These are phyloP conservation scores for Daldinia decipiens DNA, from an alignment of 495 filamentous ascomycete genomes.

Conservation along the genomic window DNA sequence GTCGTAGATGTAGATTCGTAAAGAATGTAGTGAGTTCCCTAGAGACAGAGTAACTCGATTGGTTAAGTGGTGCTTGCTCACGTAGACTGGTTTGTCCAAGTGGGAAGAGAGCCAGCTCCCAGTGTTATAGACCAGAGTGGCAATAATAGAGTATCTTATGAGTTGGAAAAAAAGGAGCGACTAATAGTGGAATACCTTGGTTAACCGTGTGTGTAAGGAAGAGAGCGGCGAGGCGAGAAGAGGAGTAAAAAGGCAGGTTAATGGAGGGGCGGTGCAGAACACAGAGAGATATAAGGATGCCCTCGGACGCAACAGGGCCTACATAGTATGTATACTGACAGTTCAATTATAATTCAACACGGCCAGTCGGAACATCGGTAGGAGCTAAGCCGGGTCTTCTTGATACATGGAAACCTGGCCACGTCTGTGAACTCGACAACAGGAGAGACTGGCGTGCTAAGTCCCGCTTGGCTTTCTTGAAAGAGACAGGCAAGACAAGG, in stretches of 20 bases:
- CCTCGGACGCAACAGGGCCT: constrained; percentile 48
- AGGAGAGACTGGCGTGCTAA: constrained; percentile 58
- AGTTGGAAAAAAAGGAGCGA: constrained; percentile 55
- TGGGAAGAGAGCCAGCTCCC: constrained; percentile 62
- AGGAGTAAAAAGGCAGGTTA: constrained; percentile 46
- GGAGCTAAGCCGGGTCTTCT: constrained; percentile 62
- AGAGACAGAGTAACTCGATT: constrained; percentile 53
- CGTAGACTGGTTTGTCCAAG: constrained; percentile 51
- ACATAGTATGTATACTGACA: constrained; percentile 44
- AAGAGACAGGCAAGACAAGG: constrained; percentile 48
- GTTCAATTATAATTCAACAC: constrained; percentile 53
- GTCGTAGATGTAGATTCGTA: constrained; percentile 35
- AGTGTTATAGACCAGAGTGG: constrained; percentile 62
- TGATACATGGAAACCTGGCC: constrained; percentile 59
- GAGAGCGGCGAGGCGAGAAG: constrained; percentile 48
- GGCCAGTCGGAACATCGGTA: constrained; percentile 63
- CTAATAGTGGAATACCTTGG: constrained; percentile 53
- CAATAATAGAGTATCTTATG: constrained; percentile 53
- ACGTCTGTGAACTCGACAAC: constrained; percentile 55
- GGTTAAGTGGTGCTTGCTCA: constrained; percentile 47
- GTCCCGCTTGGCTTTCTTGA: constrained; percentile 55
- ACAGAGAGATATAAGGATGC: constrained; percentile 61
- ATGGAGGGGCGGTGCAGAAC: constrained; percentile 58
- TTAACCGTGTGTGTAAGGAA: constrained; percentile 51
- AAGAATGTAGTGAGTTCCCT: constrained; percentile 59